Base-by-base conservation (phyloP, 352 stramenopile species). In the Thalassiosira sp. region DNA sequence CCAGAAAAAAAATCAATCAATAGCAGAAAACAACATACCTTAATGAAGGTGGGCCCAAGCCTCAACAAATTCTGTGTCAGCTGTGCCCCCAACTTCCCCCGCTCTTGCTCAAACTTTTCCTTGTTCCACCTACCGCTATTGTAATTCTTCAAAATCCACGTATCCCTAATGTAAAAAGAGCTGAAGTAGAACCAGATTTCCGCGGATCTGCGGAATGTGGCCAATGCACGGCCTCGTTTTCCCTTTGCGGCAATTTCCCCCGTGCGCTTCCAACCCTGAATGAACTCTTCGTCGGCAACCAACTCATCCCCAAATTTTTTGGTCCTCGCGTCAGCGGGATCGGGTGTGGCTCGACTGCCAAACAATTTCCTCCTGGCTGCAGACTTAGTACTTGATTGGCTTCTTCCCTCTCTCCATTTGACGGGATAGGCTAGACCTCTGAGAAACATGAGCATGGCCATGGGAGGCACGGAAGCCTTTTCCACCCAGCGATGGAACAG, bases 111-210 rank as follows among this genome's bases (percentile, higher is more conserved):
- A 49, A 90, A 88, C 20, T 74, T 84, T 42, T 89, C 75, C 60
- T 89, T 75, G 1, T 62, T 73, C 82, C 82, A 90, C 45, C 77
- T 71, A 0, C 87, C 85, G 68, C 70, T 89, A 24, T 89, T 76
- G 48, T 86, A 87, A 52, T 86, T 89, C 18, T 83, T 86, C 18
- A 77, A 69, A 49, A 93, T 89, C 45, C 86, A 71, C 48, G 73
- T 59, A 56, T 93, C 88, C 66, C 90, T 91, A 22, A 92, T 74
- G 53, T 91, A 91, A 68, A 93, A 93, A 0, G 79, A 89, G 52
- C 79, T 86, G 54, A 91, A 91, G 40, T 91, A 93, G 11, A 84
- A 85, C 86, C 88, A 93, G 63, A 93, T 91, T 72, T 93, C 88
- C 10, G 85, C 77, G 35, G 82, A 90, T 24, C 88, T 71, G 16